A percentile compares a stretch with the other conserved stretches of the same genome.
Conservation (phyloP, 192 early-diverging fungal genomes). For the Coemansia sp. region DNA sequence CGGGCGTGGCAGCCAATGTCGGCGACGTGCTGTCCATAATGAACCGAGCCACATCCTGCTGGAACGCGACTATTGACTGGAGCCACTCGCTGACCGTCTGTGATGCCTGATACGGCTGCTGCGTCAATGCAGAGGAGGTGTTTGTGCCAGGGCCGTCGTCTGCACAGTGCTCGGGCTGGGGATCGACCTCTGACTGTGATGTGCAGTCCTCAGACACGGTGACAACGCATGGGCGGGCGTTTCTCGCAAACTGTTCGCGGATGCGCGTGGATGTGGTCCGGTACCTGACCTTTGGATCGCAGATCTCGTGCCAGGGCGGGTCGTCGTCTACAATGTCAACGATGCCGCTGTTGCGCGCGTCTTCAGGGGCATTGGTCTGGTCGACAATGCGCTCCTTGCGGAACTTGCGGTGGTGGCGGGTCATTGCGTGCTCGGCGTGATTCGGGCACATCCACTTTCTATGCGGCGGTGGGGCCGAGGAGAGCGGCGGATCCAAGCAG, state of each 20-base stretch:
- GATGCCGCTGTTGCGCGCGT: conserved; percentile 33
- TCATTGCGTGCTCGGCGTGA: conserved; percentile 43
- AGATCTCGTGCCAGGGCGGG: conserved; percentile 32
- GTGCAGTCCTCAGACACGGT: too few relatives aligned
- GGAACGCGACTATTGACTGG: conserved; percentile 30
- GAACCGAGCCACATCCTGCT: conserved; percentile 37
- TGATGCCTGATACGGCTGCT: background rate
- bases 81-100: conserved; percentile 28
- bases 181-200: too few relatives aligned
- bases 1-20: background rate
- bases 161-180: too few relatives aligned
- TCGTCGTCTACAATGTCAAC: conserved; percentile 45
- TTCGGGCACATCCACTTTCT: conserved; percentile 49
- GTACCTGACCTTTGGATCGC: conserved; percentile 44
- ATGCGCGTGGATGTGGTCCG: conserved; percentile 26
- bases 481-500: conserved; percentile 45
- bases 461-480: conserved; percentile 30
- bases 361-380: conserved; percentile 17
- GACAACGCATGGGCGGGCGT: conserved; percentile 8
- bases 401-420: conserved; percentile 37
- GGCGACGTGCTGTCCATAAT: background rate
- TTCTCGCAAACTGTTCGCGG: conserved; percentile 16
- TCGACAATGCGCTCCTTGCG: conserved; percentile 42
- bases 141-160: background rate
- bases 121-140: background rate